Percentiles rank a stretch among this genome's conserved stretches.
These are phyloP conservation scores for Westerdykella sp. DNA, from an alignment of 2,329 filamentous ascomycete genomes.

Conservation along the genomic window DNA sequence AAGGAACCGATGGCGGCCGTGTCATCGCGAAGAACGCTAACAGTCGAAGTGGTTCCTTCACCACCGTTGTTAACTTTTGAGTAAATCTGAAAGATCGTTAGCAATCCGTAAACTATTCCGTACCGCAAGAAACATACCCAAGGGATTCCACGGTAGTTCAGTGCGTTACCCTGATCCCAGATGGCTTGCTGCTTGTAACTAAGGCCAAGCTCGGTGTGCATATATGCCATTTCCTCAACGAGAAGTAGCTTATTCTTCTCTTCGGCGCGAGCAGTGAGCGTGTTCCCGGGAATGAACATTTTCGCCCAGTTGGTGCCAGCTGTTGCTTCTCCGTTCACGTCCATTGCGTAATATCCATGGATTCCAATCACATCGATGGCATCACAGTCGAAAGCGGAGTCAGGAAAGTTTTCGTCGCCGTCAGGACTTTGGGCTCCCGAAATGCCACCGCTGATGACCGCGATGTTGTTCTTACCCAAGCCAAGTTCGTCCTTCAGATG, in stretches of 20 bases:
- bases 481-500: conserved; percentile 25
- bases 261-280: conserved; percentile 22
- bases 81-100: conserved; percentile 17
- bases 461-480: conserved; percentile 25
- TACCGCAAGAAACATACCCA: conserved; percentile 20
- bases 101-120: not conserved
- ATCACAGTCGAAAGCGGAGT: conserved; percentile 26
- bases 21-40: conserved; percentile 18
- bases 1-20: conserved; percentile 22
- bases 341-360: conserved; percentile 28
- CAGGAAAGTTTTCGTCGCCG: conserved; percentile 28
- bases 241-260: conserved; percentile 28
- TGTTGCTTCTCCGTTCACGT: conserved; percentile 10
- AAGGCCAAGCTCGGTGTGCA: conserved; percentile 18
- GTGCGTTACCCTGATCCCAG: conserved; percentile 31
- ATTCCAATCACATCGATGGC: conserved; percentile 32
- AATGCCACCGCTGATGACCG: conserved; percentile 32
- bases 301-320: conserved; percentile 32
- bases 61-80: conserved; percentile 22
- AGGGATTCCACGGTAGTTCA: conserved; percentile 33
- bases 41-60: conserved; percentile 17
- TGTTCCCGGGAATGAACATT: conserved; percentile 30
- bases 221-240: conserved; percentile 31
- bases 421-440: conserved; percentile 22
- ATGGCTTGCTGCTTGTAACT: conserved; percentile 29